These are phyloP conservation scores for Maudiozyma pseudohumilis DNA, from an alignment of 805 yeast genomes.

Conservation along the genomic window DNA sequence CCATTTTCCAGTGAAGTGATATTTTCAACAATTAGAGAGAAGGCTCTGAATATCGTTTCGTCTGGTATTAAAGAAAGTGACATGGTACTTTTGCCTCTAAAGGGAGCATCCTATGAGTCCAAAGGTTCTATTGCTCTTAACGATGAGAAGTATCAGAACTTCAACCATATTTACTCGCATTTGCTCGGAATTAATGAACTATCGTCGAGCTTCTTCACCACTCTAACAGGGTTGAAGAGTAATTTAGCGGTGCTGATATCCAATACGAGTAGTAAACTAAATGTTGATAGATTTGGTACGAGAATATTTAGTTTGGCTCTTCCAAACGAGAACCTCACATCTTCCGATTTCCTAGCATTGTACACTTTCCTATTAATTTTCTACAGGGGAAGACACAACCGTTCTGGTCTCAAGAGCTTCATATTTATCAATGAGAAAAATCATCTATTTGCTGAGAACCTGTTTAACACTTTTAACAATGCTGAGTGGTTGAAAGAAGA, in stretches of 20 bases:
- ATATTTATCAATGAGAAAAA: conserved; percentile 18
- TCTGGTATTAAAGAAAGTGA: conserved; percentile 11
- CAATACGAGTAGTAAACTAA: conserved; percentile 16
- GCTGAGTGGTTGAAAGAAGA: conserved; percentile 15
- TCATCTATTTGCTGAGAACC: conserved; percentile 9
- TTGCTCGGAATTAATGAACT: conserved; percentile 25
- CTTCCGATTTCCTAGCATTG: conserved; percentile 24
- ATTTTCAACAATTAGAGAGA: conserved; percentile 24
- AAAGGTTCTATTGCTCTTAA: conserved; percentile 10
- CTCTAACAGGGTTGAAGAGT: conserved; percentile 14
- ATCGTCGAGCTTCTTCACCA: conserved; percentile 18
- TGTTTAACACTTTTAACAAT: conserved; percentile 10
- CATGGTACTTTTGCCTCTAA: conserved; percentile 19
- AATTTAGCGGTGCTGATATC: conserved; percentile 19
- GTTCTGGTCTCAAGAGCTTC: conserved; percentile 9
- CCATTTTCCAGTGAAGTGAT: conserved; percentile 64
- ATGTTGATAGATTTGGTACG: conserved; percentile 15
- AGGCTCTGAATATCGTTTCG: conserved; percentile 18
- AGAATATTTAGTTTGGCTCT: conserved; percentile 16
- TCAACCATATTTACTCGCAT: conserved; percentile 22
- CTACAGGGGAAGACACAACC: conserved; percentile 10
- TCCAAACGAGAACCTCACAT: conserved; percentile 18
- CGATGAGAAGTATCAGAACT: conserved; percentile 17
- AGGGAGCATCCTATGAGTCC: conserved; percentile 20
- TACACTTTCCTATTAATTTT: conserved; percentile 18